phyloP scores from a whole-genome alignment of 352 stramenopile species.

The Globisporangium acanthophoron region DNA sequence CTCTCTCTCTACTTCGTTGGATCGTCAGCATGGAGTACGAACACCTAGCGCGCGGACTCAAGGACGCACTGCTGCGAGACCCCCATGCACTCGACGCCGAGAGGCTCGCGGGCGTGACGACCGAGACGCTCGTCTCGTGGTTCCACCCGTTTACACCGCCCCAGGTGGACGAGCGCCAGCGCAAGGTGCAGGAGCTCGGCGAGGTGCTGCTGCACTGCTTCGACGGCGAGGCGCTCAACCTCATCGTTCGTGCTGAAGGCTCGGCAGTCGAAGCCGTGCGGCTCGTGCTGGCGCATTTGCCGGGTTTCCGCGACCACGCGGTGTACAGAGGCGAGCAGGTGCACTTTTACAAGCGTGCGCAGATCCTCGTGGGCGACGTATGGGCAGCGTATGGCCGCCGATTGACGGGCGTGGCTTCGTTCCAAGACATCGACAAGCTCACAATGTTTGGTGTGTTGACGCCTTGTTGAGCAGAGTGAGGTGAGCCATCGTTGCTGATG shows the following conservation, averaged over 20 bases:
- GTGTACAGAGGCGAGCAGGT: slow-evolving; percentile 81
- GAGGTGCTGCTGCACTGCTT: slow-evolving; percentile 45
- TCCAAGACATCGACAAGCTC: slow-evolving; percentile 76
- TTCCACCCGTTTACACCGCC: slow-evolving; percentile 60
- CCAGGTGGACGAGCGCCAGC: slow-evolving; percentile 51
- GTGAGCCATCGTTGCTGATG: background rate
- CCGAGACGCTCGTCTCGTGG: slow-evolving; percentile 47
- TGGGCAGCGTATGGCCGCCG: slow-evolving; percentile 81
- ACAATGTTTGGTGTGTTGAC: slow-evolving; percentile 79
- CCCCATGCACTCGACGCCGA: slow-evolving; percentile 47
- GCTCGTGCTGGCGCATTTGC: slow-evolving; percentile 63
- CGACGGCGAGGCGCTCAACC: slow-evolving; percentile 38
- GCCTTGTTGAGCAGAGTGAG: background rate
- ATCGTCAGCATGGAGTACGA: slow-evolving; percentile 81
- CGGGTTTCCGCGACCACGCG: slow-evolving; percentile 81
- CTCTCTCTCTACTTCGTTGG: too few relatives aligned
- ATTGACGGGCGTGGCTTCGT: slow-evolving; percentile 39
- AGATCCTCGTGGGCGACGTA: slow-evolving; percentile 85
- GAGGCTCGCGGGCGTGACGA: slow-evolving; percentile 32
- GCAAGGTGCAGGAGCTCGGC: slow-evolving; percentile 56
- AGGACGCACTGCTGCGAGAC: slow-evolving; percentile 59
- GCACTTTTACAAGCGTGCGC: slow-evolving; percentile 88
- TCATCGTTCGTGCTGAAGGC: slow-evolving; percentile 40
- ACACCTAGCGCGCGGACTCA: slow-evolving; percentile 69
- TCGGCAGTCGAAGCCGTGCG: slow-evolving; percentile 61